phyloP scores from a whole-genome alignment of 2,329 filamentous ascomycete genomes.

The Diaporthe australafricana region DNA sequence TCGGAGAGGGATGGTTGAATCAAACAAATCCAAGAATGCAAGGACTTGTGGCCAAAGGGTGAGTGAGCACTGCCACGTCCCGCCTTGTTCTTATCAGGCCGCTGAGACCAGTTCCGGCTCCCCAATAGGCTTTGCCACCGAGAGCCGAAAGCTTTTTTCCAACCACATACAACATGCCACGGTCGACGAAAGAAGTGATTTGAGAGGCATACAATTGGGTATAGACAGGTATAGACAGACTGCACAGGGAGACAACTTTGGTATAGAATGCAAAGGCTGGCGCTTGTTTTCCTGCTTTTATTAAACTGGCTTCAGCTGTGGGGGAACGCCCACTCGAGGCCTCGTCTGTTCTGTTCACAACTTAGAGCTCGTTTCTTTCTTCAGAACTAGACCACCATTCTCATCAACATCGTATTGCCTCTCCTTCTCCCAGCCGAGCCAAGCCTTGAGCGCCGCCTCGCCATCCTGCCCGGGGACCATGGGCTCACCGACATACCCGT shows the following conservation, averaged over 20 bases:
- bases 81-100: background rate
- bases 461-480: constrained; percentile 78
- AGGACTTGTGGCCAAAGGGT: background rate
- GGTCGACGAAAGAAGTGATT: background rate
- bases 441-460: constrained; percentile 73
- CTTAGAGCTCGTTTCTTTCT: constrained; percentile 56
- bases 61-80: background rate
- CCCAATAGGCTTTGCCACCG: background rate
- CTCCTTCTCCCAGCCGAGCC: constrained; percentile 83
- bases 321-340: background rate
- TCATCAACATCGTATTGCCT: constrained; percentile 76
- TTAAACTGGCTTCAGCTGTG: too few species aligned
- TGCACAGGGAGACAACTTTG: background rate
- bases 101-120: background rate
- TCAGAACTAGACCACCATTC: constrained; percentile 68
- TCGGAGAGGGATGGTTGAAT: background rate
- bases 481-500: constrained; percentile 72
- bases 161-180: background rate
- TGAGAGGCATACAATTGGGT: background rate
- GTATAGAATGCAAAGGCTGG: background rate
- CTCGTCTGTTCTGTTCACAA: constrained; percentile 51
- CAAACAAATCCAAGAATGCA: background rate
- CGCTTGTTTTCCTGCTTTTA: background rate
- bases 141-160: background rate
- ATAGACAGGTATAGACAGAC: background rate